These are phyloP conservation scores for Helenozyma rhizophorensis DNA, from an alignment of 805 yeast species.

Conservation along the genomic window DNA sequence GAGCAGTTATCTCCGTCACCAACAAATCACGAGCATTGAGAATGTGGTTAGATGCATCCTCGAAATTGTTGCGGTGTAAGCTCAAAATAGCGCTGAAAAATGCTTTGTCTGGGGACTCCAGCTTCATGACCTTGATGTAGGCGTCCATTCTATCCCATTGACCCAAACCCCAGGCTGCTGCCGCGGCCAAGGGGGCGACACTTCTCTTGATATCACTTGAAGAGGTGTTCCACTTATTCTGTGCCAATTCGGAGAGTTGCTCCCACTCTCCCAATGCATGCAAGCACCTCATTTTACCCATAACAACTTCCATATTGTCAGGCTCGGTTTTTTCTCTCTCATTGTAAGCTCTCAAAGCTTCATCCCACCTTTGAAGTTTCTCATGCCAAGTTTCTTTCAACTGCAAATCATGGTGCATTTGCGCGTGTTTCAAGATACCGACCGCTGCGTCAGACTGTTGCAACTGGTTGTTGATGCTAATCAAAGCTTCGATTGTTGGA, in stretches of 20 bases:
- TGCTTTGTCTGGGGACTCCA: constrained; percentile 90
- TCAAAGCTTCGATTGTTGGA: constrained; percentile 86
- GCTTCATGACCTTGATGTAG: constrained; percentile 83
- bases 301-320: constrained; percentile 77
- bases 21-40: constrained; percentile 80
- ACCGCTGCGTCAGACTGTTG: constrained; percentile 98
- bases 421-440: constrained; percentile 93
- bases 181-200: constrained; percentile 97
- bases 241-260: constrained; percentile 77
- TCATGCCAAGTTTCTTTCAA: constrained; percentile 98
- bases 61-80: constrained; percentile 81
- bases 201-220: constrained; percentile 69
- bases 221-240: constrained; percentile 76
- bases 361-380: constrained; percentile 96
- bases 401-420: constrained; percentile 83
- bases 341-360: constrained; percentile 86
- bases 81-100: constrained; percentile 89
- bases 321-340: constrained; percentile 64
- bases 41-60: constrained; percentile 74
- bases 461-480: constrained; percentile 86
- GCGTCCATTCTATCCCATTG: constrained; percentile 96
- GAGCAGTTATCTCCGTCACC: constrained; percentile 89
- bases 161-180: constrained; percentile 97
- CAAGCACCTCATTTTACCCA: constrained; percentile 97
- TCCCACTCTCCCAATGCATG: constrained; percentile 99